Conservation (phyloP, 2,329 filamentous ascomycete species). For the Trichothecium sympodiale region DNA sequence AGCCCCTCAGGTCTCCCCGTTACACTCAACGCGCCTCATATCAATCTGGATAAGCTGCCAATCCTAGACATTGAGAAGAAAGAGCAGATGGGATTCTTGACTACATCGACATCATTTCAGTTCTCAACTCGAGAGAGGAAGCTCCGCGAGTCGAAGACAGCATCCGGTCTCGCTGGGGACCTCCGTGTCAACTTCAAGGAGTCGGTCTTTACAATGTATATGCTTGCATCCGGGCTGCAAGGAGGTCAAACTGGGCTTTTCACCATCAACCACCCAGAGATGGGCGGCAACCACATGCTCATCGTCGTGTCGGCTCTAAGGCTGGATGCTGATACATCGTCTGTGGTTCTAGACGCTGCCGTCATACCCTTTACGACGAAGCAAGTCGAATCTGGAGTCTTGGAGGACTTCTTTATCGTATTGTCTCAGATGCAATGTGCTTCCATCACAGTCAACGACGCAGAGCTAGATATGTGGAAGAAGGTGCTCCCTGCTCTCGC, state of each 20-base stretch:
- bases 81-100: constrained; percentile 24
- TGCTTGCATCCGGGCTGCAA: constrained; percentile 32
- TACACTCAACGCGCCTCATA: constrained; percentile 25
- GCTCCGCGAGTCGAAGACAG: constrained; percentile 16
- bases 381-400: constrained; percentile 16
- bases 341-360: constrained; percentile 34
- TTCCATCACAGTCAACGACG: constrained; percentile 29
- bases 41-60: constrained; percentile 34
- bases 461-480: constrained; percentile 47
- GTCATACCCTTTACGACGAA: constrained; percentile 29
- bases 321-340: constrained; percentile 29
- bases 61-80: constrained; percentile 27
- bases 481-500: constrained; percentile 28
- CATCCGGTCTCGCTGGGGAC: constrained; percentile 15
- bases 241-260: constrained; percentile 33
- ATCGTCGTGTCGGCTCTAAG: constrained; percentile 29
- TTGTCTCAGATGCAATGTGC: constrained; percentile 23
- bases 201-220: constrained; percentile 34
- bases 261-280: constrained; percentile 22
- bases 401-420: constrained; percentile 27
- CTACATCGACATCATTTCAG: constrained; percentile 23
- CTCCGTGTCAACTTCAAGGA: constrained; percentile 35
- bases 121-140: constrained; percentile 30
- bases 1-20: constrained; percentile 17
- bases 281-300: constrained; percentile 28